A percentile compares a stretch with the other conserved stretches of the same genome.
Conservation (phyloP, 495 filamentous ascomycete species). For the Pyronema domesticum region DNA sequence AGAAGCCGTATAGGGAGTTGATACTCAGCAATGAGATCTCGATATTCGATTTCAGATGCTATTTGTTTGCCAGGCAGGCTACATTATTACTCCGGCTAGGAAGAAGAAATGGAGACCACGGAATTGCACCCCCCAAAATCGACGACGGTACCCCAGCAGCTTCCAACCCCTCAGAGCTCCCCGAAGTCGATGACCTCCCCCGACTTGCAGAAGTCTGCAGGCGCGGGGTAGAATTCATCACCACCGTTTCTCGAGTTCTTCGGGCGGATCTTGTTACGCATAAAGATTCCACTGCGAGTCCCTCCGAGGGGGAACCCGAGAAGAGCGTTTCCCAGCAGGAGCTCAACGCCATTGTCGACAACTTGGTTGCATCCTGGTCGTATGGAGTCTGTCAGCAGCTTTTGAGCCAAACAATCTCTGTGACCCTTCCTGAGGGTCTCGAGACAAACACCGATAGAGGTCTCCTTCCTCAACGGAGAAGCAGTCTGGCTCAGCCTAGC, state of each 20-base stretch:
- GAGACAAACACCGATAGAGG: background rate
- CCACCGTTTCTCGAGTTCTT: conserved; percentile 55
- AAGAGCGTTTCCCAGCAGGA: conserved; percentile 13
- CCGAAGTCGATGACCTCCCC: conserved; percentile 46
- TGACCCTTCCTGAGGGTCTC: conserved; percentile 16
- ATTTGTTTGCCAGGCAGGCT: conserved; percentile 82
- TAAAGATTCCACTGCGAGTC: conserved; percentile 10
- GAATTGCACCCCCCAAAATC: no score
- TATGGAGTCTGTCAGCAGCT: conserved; percentile 38
- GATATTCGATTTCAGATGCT: conserved; percentile 89
- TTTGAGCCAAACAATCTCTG: conserved; percentile 21
- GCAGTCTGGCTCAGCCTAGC: conserved; percentile 12
- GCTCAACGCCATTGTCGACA: conserved; percentile 42
- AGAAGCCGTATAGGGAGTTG: conserved; percentile 75
- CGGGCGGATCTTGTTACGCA: conserved; percentile 48
- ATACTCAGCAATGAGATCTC: conserved; percentile 94
- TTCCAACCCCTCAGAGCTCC: conserved; percentile 11
- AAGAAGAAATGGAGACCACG: conserved; percentile 31
- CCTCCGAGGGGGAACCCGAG: conserved; percentile 16
- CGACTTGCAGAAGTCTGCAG: conserved; percentile 65
- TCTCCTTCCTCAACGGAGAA: conserved; percentile 16
- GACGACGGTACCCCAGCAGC: conserved; percentile 27
- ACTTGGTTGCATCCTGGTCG: conserved; percentile 68
- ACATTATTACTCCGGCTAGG: conserved; percentile 66
- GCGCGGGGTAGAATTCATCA: conserved; percentile 63